A percentile compares a stretch with the other conserved stretches of the same genome.
phyloP scores from a whole-genome alignment of 192 early-diverging fungal genomes.

The Backusella circina region DNA sequence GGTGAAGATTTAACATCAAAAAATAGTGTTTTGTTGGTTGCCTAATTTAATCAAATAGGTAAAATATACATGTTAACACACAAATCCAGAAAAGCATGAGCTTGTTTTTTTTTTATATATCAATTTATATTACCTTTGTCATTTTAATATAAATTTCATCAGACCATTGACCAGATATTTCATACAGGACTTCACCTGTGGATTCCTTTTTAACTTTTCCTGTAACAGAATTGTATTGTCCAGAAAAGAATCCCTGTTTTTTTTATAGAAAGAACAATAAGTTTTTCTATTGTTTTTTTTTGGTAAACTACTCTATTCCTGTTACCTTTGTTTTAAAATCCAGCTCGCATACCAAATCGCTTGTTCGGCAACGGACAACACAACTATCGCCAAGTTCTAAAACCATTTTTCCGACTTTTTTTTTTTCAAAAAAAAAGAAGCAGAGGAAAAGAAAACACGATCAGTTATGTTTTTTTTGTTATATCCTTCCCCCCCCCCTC shows the following conservation, averaged over 20 bases:
- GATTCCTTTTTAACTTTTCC: constrained; percentile 84
- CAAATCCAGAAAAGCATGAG: constrained; percentile 2
- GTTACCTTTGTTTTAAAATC: constrained; percentile 89
- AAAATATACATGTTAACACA: not conserved
- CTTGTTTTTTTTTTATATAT: not conserved
- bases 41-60: constrained; percentile 11
- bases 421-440: constrained; percentile 1
- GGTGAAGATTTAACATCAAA: constrained; percentile 70
- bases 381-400: constrained; percentile 89
- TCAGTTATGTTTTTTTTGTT: not conserved
- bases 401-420: constrained; percentile 88
- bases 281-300: not conserved
- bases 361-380: constrained; percentile 64
- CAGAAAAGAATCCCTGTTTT: constrained; percentile 71
- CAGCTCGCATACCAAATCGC: constrained; percentile 75
- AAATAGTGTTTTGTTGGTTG: constrained; percentile 51
- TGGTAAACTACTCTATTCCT: not conserved
- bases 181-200: constrained; percentile 75
- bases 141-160: constrained; percentile 62
- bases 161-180: constrained; percentile 91
- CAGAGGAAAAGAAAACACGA: not conserved
- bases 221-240: constrained; percentile 72
- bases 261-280: not conserved
- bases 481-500: not conserved
- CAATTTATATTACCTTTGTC: constrained; percentile 17